Conservation (phyloP, 148 eudicot species). For the Arctostaphylos glauca region DNA sequence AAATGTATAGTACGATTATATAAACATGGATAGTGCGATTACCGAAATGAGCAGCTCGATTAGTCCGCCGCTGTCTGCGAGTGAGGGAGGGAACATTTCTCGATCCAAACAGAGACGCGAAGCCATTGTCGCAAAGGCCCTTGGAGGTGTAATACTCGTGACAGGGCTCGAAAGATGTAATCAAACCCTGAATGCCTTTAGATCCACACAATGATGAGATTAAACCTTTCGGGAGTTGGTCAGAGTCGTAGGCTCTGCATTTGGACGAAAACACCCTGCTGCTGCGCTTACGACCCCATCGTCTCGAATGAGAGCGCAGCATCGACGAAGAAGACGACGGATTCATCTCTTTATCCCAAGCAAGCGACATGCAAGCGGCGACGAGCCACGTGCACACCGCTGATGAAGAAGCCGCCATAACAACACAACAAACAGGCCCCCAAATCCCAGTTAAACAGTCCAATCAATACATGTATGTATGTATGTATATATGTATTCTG, state of each 20-base stretch:
- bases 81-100: constrained; percentile 21
- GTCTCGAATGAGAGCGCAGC: constrained; percentile 9
- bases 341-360: constrained; percentile 16
- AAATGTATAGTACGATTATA: not conserved
- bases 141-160: constrained; percentile 30
- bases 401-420: constrained; percentile 48
- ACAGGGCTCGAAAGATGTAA: constrained; percentile 40
- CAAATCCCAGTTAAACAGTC: not conserved
- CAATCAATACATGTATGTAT: not conserved
- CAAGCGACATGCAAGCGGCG: constrained; percentile 57
- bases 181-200: constrained; percentile 33
- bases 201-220: constrained; percentile 40
- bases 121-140: constrained; percentile 25
- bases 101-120: constrained; percentile 39
- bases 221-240: constrained; percentile 11
- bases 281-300: constrained; percentile 19
- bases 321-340: constrained; percentile 6
- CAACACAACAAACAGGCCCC: not conserved
- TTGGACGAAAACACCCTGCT: constrained; percentile 24
- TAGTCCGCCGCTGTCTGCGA: constrained; percentile 33
- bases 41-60: constrained; percentile 45
- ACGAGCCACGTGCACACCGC: constrained; percentile 61
- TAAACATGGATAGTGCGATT: not conserved
- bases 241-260: constrained; percentile 21
- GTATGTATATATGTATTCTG: not conserved